A percentile compares a stretch with the other conserved stretches of the same genome.
Conservation (phyloP, 2,329 filamentous ascomycete genomes). For the Colletotrichum sp. region DNA sequence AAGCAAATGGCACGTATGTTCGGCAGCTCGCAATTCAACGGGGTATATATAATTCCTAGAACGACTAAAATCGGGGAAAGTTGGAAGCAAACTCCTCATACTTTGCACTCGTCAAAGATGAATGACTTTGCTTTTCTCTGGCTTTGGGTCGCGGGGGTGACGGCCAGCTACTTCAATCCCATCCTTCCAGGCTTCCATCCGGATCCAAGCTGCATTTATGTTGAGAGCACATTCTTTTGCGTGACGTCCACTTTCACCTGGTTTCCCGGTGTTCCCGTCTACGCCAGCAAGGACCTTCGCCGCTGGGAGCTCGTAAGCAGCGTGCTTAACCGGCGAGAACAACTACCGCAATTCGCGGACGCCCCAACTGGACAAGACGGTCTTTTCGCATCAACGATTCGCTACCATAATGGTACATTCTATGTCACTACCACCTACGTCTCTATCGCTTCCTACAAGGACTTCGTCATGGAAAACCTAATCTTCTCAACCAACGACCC, state of each 20-base stretch:
- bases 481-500: slow-evolving; percentile 14
- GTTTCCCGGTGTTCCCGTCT: slow-evolving; percentile 56
- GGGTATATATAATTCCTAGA: neutral
- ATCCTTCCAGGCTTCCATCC: slow-evolving; percentile 34
- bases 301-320: slow-evolving; percentile 32
- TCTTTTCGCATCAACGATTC: slow-evolving; percentile 28
- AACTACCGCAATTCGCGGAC: neutral
- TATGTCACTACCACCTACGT: slow-evolving; percentile 4
- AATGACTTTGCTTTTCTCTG: neutral
- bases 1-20: neutral
- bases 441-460: slow-evolving; percentile 22
- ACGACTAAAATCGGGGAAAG: neutral
- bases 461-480: slow-evolving; percentile 22
- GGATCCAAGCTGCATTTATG: slow-evolving; percentile 31
- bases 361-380: slow-evolving; percentile 24
- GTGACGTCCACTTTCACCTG: slow-evolving; percentile 66
- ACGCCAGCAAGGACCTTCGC: slow-evolving; percentile 34
- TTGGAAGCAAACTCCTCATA: neutral
- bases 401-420: slow-evolving; percentile 24
- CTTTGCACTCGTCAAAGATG: neutral
- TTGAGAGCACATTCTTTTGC: slow-evolving; percentile 33
- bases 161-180: slow-evolving; percentile 25
- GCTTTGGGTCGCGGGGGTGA: neutral
- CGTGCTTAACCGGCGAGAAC: neutral
- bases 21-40: neutral